Evolutionary conservation across 2,329 filamentous ascomycete species (phyloP).

Genomic region (Aureobasidium subglaciale): DNA sequence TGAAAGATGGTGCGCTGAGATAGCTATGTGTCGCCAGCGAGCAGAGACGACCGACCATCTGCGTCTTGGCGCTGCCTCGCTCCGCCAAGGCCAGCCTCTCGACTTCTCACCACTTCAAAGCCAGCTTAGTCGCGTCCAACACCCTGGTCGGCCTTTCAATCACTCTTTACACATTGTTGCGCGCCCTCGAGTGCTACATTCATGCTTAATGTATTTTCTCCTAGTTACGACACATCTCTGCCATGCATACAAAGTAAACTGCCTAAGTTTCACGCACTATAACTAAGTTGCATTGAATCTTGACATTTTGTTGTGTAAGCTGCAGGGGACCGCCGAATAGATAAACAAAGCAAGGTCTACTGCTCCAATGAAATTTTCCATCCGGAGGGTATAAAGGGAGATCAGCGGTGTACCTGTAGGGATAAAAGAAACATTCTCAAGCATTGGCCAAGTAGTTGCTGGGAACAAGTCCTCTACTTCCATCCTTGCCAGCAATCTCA

Average conservation of each 20-base stretch:
- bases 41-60: not conserved
- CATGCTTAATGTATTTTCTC: too few species aligned
- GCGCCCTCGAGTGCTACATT: too few species aligned
- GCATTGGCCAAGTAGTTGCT: slow-evolving; percentile 48
- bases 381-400: not conserved
- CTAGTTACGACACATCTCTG: too few species aligned
- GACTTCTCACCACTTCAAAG: too few species aligned
- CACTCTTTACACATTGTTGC: too few species aligned
- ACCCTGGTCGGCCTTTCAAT: too few species aligned
- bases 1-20: not conserved
- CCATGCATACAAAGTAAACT: too few species aligned
- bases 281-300: too few species aligned
- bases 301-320: not conserved
- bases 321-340: not conserved
- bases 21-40: slow-evolving; percentile 2
- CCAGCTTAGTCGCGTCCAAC: too few species aligned
- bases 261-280: too few species aligned
- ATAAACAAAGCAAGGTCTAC: not conserved
- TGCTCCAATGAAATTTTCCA: not conserved
- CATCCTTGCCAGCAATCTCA: slow-evolving; percentile 65
- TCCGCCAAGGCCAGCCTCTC: not conserved
- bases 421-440: not conserved
- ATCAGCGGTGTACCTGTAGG: not conserved
- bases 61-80: not conserved
- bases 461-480: slow-evolving; percentile 53